Evolutionary conservation across 148 eudicot genomes (phyloP), one percentile per base, ranked within the genome.

Genomic region (Arctostaphylos glauca): DNA sequence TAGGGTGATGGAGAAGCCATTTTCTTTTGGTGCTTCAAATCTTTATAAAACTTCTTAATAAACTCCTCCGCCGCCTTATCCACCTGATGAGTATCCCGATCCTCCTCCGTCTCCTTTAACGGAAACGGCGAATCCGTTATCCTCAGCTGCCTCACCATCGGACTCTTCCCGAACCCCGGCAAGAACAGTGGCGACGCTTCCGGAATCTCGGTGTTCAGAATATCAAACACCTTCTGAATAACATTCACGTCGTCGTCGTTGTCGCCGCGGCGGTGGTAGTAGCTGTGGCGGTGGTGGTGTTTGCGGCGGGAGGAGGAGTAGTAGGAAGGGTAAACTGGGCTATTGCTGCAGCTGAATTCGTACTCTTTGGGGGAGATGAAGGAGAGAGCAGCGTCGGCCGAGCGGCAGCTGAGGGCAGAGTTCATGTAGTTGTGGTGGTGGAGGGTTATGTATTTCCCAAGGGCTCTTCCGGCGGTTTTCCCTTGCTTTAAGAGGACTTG

Each of bases 71-170:
- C 95, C 5, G 90, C 93, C 81, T 87, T 87, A 77, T 90, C 91
- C 60, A 94, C 89, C 59, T 87, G 89, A 66, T 43, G 43, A 14
- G 62, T 43, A 44, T 79, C 83, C 13, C 48, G 47, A 44, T 70
- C 74, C 74, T 89, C 91, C 53, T 90, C 94, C 31, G 77, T 84
- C 18, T 87, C 91, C 50, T 86, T 88, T 0, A 90, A 14, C 72
- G 93, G 89, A 14, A 90, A 94, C 12, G 98, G 98, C 44, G 98
- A 94, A 77, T 94, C 98, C 21, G 93, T 91, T 25, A 94, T 84
- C 78, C 95, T 87, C 74, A 92, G 81, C 81, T 90, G 95, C 78
- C 93, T 88, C 49, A 86, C 90, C 78, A 66, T 13, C 6, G 93
- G 90, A 15, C 88, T 91, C 53, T n/a, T 25, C 3, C 93, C 94